These are phyloP conservation scores for Nemophila menziesii DNA, from an alignment of 257 asterid genomes.

Conservation along the genomic window DNA sequence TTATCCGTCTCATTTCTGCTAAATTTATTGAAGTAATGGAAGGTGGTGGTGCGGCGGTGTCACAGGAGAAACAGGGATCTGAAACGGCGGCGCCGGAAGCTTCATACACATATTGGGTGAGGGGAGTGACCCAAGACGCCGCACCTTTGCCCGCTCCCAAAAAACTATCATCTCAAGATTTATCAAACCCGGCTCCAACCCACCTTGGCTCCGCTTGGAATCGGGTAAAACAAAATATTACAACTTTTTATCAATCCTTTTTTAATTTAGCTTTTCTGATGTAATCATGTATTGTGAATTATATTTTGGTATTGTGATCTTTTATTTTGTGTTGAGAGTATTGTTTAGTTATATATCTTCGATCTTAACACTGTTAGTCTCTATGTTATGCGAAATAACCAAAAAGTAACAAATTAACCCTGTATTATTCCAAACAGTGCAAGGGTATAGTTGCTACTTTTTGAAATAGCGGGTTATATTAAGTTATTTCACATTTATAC, in stretches of 20 bases:
- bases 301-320: too few relatives aligned
- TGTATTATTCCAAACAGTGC: too few relatives aligned
- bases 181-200: slow-evolving; percentile 13
- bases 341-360: too few relatives aligned
- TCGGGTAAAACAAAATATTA: too few relatives aligned
- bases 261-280: not conserved
- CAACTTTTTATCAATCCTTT: not conserved
- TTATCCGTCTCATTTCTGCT: not conserved
- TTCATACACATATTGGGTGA: slow-evolving; percentile 25
- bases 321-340: too few relatives aligned
- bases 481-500: too few relatives aligned
- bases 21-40: slow-evolving; percentile 10
- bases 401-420: too few relatives aligned
- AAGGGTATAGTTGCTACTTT: too few relatives aligned
- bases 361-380: too few relatives aligned
- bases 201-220: slow-evolving; percentile 30
- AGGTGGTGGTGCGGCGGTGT: slow-evolving; percentile 17
- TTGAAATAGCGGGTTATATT: too few relatives aligned
- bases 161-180: slow-evolving; percentile 21
- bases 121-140: slow-evolving; percentile 25
- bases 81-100: slow-evolving; percentile 12
- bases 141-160: slow-evolving; percentile 26
- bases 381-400: too few relatives aligned
- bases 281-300: not conserved
- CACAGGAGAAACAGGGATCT: slow-evolving; percentile 10